Evolutionary conservation across 2,329 filamentous ascomycete genomes (phyloP), one percentile per base, ranked within the genome.

Genomic region (Phoma herbarum): DNA sequence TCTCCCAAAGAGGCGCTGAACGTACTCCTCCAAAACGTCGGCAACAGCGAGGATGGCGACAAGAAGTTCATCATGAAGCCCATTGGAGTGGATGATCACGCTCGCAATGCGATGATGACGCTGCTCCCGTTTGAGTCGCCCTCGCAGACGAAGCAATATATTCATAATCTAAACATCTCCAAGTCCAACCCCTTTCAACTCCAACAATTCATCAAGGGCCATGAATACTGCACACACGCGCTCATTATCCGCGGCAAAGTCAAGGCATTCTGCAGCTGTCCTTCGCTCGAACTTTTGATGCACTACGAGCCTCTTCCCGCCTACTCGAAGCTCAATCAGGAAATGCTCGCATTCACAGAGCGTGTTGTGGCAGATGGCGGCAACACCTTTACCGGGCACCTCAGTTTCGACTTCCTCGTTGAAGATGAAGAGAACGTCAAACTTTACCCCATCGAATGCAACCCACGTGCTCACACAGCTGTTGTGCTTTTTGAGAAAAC

Each of bases 331-430:
- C 75, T 92, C 0, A 84, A 81, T 37, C 75, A 76, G 22, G 83
- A 84, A 1, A 90, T 93, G 84, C 81, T 89, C 0, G 77, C 77
- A 1, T 91, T 92, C 66, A 92, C 90, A 1, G 72, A 83, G 53
- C 78, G 75, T 11, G 87, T 89, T 53, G 86, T 86, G 0, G 70
- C 72, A 3, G 81, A 80, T 43, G 78, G 82, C 23, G 83, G 84
- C 1, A 52, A 74, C 14, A 67, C 71, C 3, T 78, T 90, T 68
- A 92, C 89, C 0, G 90, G 90, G 0, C 91, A 93, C 70, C 73
- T 93, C 29, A 88, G 85, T 18, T 88, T 93, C 52, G 88, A 91
- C 71, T 89, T 93, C 61, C 78, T 92, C 63, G 84, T 90, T 2
- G 82, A 86, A 46, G 52, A 67, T 26, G 58, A 65, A 31, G 53